Percentiles rank a stretch among this genome's conserved stretches.
These are phyloP conservation scores for Penicillium sp. DNA, from an alignment of 2,329 filamentous ascomycete species.

Conservation along the genomic window DNA sequence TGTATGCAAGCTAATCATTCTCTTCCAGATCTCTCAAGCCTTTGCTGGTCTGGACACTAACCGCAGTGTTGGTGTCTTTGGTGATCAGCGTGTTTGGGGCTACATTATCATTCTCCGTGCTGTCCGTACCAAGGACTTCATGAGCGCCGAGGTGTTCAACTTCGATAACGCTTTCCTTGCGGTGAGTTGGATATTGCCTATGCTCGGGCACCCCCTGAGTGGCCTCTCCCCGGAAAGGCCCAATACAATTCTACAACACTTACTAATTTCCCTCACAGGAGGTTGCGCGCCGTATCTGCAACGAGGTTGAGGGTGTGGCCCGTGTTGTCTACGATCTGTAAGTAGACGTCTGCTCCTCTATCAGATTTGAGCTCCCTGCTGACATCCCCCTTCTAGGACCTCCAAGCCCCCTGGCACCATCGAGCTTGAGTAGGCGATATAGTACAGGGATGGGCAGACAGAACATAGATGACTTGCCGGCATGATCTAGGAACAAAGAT, in stretches of 20 bases:
- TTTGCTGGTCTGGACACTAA: constrained; percentile 69
- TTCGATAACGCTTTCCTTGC: constrained; percentile 67
- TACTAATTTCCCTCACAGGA: constrained; percentile 52
- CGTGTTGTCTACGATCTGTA: constrained; percentile 67
- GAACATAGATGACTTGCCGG: background rate
- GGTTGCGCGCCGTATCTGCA: constrained; percentile 69
- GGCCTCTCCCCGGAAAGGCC: background rate
- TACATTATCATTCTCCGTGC: constrained; percentile 46
- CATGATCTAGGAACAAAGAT: background rate
- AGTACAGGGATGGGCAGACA: background rate
- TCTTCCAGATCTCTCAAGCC: constrained; percentile 61
- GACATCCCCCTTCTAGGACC: constrained; percentile 11
- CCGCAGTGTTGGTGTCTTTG: constrained; percentile 58
- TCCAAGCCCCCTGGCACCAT: constrained; percentile 29
- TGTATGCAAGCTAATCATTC: constrained; percentile 6
- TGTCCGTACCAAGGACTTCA: constrained; percentile 68
- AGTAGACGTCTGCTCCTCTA: constrained; percentile 5
- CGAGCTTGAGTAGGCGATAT: constrained; percentile 26
- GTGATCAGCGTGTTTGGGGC: constrained; percentile 65
- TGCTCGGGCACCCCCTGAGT: too few species aligned
- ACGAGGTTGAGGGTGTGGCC: constrained; percentile 72
- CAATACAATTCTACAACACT: background rate
- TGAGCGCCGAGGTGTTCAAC: constrained; percentile 71
- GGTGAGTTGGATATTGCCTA: constrained; percentile 51
- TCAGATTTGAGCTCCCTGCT: background rate